Base-by-base conservation (phyloP, 2,329 filamentous ascomycete genomes). In the Ilyonectria mors-panacis region DNA sequence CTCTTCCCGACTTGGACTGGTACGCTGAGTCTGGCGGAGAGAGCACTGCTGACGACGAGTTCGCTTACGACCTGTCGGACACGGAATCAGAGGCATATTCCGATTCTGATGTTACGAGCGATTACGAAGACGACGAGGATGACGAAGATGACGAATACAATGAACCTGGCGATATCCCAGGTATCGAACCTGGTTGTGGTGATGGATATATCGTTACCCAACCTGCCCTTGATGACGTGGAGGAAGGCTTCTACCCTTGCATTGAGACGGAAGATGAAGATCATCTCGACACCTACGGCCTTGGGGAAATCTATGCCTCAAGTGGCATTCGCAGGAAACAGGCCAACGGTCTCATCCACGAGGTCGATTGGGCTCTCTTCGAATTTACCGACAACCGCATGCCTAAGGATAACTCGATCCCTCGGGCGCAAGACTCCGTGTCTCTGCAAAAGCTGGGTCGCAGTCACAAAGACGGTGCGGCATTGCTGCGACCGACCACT, bases 291-390 rank as follows among this genome's bases (percentile, higher is more conserved):
- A 94, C 91, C 0, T 96, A 93, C 75, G 89, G 90, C 15, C 85
- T 98, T 1, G 95, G 95, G 3, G 90, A 94, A 75, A 85, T 98
- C 4, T 94, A 97, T 75, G 95, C 95, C 0, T 97, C 94, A 0
- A 97, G 94, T 23, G 95, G 95, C 7, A 92, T 98, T 65, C 90
- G 94, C 5, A 90, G 95, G 33, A 91, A 93, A 58, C 87, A 91
- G 60, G 87, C 89, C 66, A 86, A 92, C 67, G 91, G 92, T 5
- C 83, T 97, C 26, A 85, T 93, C 6, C 95, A 98, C 78, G 95
- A 98, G 79, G 94, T 98, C 50, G 95, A 98, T 79, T 98, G 95
- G 95, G 94, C 95, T 0, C 84, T 98, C 2, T 94, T 98, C 73
- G 90, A 93, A 72, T 93, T 98, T 70, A 85, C 92, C 12, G 85